Base-by-base conservation (phyloP, 202 grass and related monocot genomes). In the Zizania palustris region DNA sequence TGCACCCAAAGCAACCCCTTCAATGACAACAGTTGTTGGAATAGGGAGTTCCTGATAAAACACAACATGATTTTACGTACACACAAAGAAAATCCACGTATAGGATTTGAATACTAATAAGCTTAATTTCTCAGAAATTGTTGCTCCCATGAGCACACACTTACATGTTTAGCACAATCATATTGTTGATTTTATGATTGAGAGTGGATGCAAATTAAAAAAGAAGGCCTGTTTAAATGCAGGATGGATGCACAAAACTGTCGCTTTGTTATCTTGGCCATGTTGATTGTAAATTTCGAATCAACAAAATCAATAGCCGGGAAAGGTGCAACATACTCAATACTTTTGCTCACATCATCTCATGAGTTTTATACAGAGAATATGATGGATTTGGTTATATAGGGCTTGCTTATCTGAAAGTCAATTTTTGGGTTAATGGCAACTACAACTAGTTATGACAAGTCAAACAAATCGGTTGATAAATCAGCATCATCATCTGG, bases 1-100 rank as follows among this genome's bases (percentile, higher is more conserved):
- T 28, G 28, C 95, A 75, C 89, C 89, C 50, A 92, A 83, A 71
- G 95, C 91, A 67, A 80, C 89, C 81, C 91, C 89, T 90, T 97
- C 85, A 74, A 88, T 65, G 71, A 90, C 82, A 72, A 82, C 91
- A 81, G 94, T 88, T 71, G 91, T 93, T 76, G 89, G 89, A 80
- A 94, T 70, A 79, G 77, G 60, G 41, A 97, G 89, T 72, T 60
- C 75, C 89, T 97, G 49, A 21, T 61, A n/a, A 72, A 77, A 84
- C 58, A 75, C 45, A 59, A 28, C 11, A 64, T 43, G 42, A 49
- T 60, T 12, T 34, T 65, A 63, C 63, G 79, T 65, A 45, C 61
- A 87, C n/a, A 60, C 55, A 50, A 77, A 44, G 42, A 66, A 76
- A 21, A 11, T 7, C 2, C 42, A 37, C 33, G 18, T 15, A 14